Evolutionary conservation across 768 basidiomycete species (phyloP).

Genomic region (Phanerochaete sordida): DNA sequence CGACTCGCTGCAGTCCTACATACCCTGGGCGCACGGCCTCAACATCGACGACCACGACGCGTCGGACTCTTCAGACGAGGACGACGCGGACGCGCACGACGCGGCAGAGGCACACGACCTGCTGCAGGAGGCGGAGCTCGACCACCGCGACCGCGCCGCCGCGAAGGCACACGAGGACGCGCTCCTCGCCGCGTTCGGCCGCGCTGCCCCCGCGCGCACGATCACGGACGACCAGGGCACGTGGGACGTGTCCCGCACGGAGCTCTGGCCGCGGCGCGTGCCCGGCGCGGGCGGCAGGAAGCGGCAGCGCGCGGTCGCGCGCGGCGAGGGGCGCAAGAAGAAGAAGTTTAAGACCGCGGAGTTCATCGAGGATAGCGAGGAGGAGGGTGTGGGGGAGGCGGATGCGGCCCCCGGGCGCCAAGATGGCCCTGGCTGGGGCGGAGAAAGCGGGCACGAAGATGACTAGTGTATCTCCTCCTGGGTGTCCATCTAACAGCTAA

Average conservation of each 20-base stretch:
- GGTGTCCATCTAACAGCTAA: no score
- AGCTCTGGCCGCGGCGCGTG: no score
- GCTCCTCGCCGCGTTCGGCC: slow-evolving; percentile 35
- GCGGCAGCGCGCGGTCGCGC: background rate
- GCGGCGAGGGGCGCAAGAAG: background rate
- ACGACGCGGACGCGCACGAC: slow-evolving; percentile 22
- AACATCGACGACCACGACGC: slow-evolving; percentile 11
- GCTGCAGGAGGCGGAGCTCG: slow-evolving; percentile 38
- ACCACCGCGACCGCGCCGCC: slow-evolving; percentile 31
- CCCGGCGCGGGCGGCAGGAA: background rate
- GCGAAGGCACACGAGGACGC: slow-evolving; percentile 34
- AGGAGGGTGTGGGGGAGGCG: no score
- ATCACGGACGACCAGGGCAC: background rate
- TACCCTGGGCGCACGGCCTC: slow-evolving; percentile 16
- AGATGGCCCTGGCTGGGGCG: no score
- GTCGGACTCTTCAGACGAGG: slow-evolving; percentile 24
- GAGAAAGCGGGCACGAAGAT: no score
- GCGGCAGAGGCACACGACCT: slow-evolving; percentile 40
- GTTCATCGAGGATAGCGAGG: background rate
- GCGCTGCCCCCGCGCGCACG: background rate
- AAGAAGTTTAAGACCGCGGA: background rate
- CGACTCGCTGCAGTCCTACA: slow-evolving; percentile 8
- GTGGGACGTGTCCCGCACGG: background rate
- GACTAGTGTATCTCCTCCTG: no score
- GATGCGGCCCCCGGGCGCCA: no score